Base-by-base conservation (phyloP, 441 rosid species). In the Mallotus japonicus region DNA sequence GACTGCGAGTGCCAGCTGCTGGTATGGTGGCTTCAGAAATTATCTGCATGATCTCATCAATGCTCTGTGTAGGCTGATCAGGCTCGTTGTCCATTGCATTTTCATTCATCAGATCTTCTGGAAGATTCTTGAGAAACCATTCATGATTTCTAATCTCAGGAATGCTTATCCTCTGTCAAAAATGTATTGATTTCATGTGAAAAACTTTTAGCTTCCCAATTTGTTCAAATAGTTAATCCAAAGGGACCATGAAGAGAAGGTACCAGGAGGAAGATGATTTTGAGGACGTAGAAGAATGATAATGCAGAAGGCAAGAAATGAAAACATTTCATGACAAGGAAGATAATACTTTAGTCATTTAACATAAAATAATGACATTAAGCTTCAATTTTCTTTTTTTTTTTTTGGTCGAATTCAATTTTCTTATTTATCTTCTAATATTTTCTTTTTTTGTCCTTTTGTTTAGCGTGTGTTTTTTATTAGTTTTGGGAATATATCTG, bases 111-210 rank as follows among this genome's bases (percentile, higher is more conserved):
- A 96, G 89, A 84, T 92, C 98, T 22, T 86, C 86, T 4, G 97
- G 97, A 46, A 96, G 90, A 81, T 96, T 92, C 89, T 89, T 96
- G 20, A 90, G 82, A 77, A 96, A 96, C 99, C 98, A 96, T 56
- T 90, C 94, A 7, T 93, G 97, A 76, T 86, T 92, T 76, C 85
- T 81, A 71, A 96, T 90, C 78, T 92, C 97, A 1, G 92, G 89
- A 70, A 95, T 91, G 37, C 89, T 84, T 83, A 95, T 93, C 82
- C 99, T 86, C 99, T 95, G 88, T 80, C 76, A 76, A 71, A 73
- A 55, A 68, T 1, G 54, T 15, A 62, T 20, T 71, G 54, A 58
- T 50, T 42, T 71, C 54, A 58, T 50, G 47, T 72, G 53, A 62
- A 34, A 42, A 44, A 22, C 12, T 11, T 24, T 9, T 65, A 67